Base-by-base conservation (phyloP, 2,329 filamentous ascomycete species). In the Fusarium albidum region DNA sequence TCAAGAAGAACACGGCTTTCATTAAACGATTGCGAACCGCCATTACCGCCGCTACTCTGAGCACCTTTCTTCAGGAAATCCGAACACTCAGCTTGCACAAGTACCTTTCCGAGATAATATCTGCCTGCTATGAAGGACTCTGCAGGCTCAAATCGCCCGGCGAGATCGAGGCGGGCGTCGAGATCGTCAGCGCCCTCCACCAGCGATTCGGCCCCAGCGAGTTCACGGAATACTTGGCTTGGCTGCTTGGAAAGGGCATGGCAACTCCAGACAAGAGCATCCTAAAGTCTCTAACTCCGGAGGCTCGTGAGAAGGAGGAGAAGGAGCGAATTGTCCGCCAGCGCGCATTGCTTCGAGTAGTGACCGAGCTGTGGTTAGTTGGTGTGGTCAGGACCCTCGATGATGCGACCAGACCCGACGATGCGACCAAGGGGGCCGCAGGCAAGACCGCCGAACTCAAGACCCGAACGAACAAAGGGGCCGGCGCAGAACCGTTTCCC, bases 1-100 rank as follows among this genome's bases (percentile, higher is more conserved):
- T 98, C 73, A 97, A 96, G 79, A 98, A 97, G 80, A 98, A 98
- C 69, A 98, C 94, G 5, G 92, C 93, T 63, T 97, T 98, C 74
- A 98, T 98, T 71, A 97, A 96, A 77, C 91, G 94, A 69, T 82
- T 98, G 49, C 91, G 94, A 66, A 97, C 94, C 52, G 91, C 92
- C 55, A 88, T 98, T 59, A 93, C 90, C 59, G 78, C 91, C 41
- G 82, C 92, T 50, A 91, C 90, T 49, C 86, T 93, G 48, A 80
- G 84, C 63, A 95, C 92, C 53, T 96, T 98, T 75, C 78, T 96
- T 40, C 87, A 94, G 71, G 94, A 98, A 71, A 93, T 96, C 67
- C 88, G 90, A 67, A 90, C 91, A 21, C 82, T 98, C 25, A 97
- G 93, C 64, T 83, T 98, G 43, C 91, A 94, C 81, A 97, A 96